A percentile compares a stretch with the other conserved stretches of the same genome.
Conservation (phyloP, 805 yeast genomes). For the Cyberlindnera euphorbiiphila region DNA sequence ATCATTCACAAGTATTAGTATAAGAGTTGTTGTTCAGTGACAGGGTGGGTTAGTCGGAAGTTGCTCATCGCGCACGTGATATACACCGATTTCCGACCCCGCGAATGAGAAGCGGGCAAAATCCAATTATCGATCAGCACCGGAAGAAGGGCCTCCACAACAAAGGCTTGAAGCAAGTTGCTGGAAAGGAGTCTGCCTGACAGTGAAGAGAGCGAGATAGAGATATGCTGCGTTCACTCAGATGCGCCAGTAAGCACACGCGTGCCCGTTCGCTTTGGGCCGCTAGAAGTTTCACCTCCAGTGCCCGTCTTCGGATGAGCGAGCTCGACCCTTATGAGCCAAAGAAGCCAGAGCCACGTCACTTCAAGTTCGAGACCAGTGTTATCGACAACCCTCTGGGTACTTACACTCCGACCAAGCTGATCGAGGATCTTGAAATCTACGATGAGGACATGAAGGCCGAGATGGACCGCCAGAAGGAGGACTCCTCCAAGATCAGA, state of each 20-base stretch:
- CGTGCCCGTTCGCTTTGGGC: too few relatives aligned
- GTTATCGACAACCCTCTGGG: constrained; percentile 41
- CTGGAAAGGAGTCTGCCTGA: not conserved
- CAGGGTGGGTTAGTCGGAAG: too few relatives aligned
- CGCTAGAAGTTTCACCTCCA: constrained; percentile 6
- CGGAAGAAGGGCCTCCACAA: too few relatives aligned
- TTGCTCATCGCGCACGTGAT: too few relatives aligned
- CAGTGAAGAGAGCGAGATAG: too few relatives aligned
- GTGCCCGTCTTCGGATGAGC: constrained; percentile 7
- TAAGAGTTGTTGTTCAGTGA: too few relatives aligned
- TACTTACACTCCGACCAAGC: constrained; percentile 27
- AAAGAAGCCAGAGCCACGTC: constrained; percentile 18
- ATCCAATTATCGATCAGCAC: constrained; percentile 4
- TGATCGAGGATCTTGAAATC: constrained; percentile 29
- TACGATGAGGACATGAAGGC: constrained; percentile 35
- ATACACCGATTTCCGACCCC: too few relatives aligned
- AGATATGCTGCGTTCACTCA: not conserved
- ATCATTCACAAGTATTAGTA: too few relatives aligned
- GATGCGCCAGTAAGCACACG: too few relatives aligned
- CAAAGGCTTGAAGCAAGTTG: too few relatives aligned
- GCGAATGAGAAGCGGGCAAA: constrained; percentile 6
- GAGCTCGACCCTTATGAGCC: constrained; percentile 26
- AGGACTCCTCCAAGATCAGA: constrained; percentile 49
- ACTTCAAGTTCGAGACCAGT: constrained; percentile 18
- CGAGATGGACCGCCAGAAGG: constrained; percentile 24